A percentile compares a stretch with the other conserved stretches of the same genome.
phyloP scores from a whole-genome alignment of 2,329 filamentous ascomycete species.

The Alternaria sp. region DNA sequence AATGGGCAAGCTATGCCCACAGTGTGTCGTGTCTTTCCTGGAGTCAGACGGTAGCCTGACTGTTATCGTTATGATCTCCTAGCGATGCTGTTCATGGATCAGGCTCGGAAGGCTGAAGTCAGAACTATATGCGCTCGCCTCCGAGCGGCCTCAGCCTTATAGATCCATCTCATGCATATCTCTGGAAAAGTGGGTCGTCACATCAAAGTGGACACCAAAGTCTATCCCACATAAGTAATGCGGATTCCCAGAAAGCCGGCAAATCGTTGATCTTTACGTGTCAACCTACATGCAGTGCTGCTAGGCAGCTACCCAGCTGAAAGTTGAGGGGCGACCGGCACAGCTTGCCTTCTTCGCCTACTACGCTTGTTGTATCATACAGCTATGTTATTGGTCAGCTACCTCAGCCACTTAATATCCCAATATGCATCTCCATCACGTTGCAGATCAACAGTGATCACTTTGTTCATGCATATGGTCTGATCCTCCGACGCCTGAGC shows the following conservation, averaged over 20 bases:
- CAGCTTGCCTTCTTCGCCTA: constrained; percentile 13
- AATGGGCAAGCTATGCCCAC: not conserved
- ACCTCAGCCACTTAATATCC: not conserved
- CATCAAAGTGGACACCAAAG: not conserved
- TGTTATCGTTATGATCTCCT: not conserved
- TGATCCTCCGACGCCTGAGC: not conserved
- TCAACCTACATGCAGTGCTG: constrained; percentile 1
- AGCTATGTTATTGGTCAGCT: not conserved
- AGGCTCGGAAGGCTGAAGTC: constrained; percentile 9
- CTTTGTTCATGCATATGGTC: not conserved
- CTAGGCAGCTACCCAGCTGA: constrained; percentile 10
- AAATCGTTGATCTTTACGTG: constrained; percentile 11
- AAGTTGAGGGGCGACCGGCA: not conserved
- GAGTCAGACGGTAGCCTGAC: not conserved
- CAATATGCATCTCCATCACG: not conserved
- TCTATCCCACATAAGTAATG: not conserved
- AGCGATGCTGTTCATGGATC: not conserved
- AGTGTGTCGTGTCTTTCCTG: not conserved
- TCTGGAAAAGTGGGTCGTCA: not conserved
- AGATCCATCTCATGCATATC: not conserved
- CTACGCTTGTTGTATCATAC: not conserved
- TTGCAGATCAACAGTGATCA: not conserved
- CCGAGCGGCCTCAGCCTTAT: constrained; percentile 15
- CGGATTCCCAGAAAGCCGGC: not conserved
- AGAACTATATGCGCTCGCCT: not conserved